A percentile compares a stretch with the other conserved stretches of the same genome.
Evolutionary conservation across 495 filamentous ascomycete genomes (phyloP).

Genomic region (Penicillium roqueforti): DNA sequence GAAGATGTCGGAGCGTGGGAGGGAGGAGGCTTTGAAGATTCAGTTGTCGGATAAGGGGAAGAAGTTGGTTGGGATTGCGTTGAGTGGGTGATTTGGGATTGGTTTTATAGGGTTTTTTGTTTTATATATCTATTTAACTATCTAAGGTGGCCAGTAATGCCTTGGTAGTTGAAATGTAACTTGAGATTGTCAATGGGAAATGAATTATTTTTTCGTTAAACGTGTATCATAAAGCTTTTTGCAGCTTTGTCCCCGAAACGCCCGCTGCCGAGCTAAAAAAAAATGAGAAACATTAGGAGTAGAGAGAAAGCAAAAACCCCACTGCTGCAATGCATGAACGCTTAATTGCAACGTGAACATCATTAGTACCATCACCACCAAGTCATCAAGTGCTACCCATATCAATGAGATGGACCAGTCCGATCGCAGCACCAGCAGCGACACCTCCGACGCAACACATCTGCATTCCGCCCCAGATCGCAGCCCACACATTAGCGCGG

Average conservation of each 20-base stretch:
- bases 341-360: background rate
- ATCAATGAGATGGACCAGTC: conserved; percentile 50
- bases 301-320: background rate
- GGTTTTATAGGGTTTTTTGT: background rate
- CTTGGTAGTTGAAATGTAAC: background rate
- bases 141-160: background rate
- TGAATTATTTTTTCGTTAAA: background rate
- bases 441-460: conserved; percentile 65
- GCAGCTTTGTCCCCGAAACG: background rate
- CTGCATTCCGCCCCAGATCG: conserved; percentile 49
- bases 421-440: conserved; percentile 62
- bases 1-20: conserved; percentile 70
- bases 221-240: background rate
- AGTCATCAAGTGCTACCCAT: conserved; percentile 17
- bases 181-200: background rate
- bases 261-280: background rate
- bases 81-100: conserved; percentile 5
- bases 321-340: background rate
- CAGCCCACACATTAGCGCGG: conserved; percentile 38
- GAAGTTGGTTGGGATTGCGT: conserved; percentile 46
- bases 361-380: background rate
- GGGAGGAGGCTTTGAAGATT: conserved; percentile 63
- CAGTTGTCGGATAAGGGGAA: conserved; percentile 55
- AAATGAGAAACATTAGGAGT: background rate
- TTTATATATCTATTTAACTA: background rate